These are phyloP conservation scores for Hymenotorrendiella dingleyae DNA, from an alignment of 2,329 filamentous ascomycete species.

Conservation along the genomic window DNA sequence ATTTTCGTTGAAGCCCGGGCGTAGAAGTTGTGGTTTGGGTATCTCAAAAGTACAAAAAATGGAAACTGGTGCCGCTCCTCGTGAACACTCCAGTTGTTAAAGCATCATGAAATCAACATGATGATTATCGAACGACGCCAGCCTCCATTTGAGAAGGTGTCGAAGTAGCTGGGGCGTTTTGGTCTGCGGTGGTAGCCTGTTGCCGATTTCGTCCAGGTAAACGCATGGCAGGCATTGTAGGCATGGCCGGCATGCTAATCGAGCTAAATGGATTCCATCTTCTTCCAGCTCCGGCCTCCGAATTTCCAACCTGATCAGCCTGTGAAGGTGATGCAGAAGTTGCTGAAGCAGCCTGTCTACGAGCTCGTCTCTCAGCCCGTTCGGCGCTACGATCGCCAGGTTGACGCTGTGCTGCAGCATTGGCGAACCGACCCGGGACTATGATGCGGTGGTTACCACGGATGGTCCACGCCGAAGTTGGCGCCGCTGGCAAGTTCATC, in stretches of 20 bases:
- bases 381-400: not conserved
- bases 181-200: constrained; percentile 7
- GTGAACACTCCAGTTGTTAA: constrained; percentile 2
- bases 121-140: constrained; percentile 22
- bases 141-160: constrained; percentile 32
- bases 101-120: constrained; percentile 1
- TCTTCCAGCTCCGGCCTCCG: constrained; percentile 19
- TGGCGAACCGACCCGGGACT: constrained; percentile 22
- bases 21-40: constrained; percentile 4
- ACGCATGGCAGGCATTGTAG: constrained; percentile 19
- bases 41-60: constrained; percentile 6
- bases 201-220: constrained; percentile 18
- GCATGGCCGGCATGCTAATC: constrained; percentile 18
- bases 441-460: constrained; percentile 22
- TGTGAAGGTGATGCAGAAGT: constrained; percentile 1
- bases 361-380: constrained; percentile 12
- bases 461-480: constrained; percentile 25
- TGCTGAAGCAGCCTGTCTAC: constrained; percentile 6
- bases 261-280: constrained; percentile 24
- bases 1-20: constrained; percentile 1
- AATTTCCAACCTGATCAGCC: constrained; percentile 8
- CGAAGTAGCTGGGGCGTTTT: constrained; percentile 9
- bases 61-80: not conserved
- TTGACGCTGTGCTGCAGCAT: not conserved
- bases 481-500: constrained; percentile 23